phyloP scores from a whole-genome alignment of 257 asterid species.

The Prunella vulgaris region DNA sequence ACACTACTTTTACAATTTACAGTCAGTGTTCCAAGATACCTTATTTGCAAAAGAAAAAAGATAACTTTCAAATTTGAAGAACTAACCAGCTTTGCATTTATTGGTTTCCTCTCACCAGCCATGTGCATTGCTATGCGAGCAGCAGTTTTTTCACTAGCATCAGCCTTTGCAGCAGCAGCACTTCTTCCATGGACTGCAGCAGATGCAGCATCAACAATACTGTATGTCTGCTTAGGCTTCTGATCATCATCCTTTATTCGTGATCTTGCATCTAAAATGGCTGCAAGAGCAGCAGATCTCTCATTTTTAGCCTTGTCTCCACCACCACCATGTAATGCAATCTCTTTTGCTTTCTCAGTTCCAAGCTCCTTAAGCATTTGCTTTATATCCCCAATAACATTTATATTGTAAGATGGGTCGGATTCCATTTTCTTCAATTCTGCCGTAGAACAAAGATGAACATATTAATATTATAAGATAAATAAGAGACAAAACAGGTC shows the following conservation, averaged over 20 bases:
- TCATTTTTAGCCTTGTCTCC: slow-evolving; percentile 83
- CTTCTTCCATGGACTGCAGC: slow-evolving; percentile 99
- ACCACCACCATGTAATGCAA: slow-evolving; percentile 97
- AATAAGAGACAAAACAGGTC: neutral
- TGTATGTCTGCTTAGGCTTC: slow-evolving; percentile 59
- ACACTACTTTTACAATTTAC: neutral
- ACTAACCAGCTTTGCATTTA: slow-evolving; percentile 91
- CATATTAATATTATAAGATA: slow-evolving; percentile 1
- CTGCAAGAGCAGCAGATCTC: slow-evolving; percentile 84
- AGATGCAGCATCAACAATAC: slow-evolving; percentile 98
- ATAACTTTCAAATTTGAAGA: slow-evolving; percentile 3
- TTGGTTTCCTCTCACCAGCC: slow-evolving; percentile 94
- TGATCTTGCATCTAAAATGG: slow-evolving; percentile 86
- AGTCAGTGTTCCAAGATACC: neutral
- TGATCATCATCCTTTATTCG: slow-evolving; percentile 72
- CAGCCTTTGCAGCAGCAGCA: slow-evolving; percentile 90
- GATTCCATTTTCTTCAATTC: slow-evolving; percentile 72
- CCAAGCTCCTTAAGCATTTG: slow-evolving; percentile 95
- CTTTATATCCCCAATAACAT: slow-evolving; percentile 76
- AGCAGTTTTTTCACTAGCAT: slow-evolving; percentile 80
- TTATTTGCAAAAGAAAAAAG: slow-evolving; percentile 2
- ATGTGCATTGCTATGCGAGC: slow-evolving; percentile 96
- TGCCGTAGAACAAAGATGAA: slow-evolving; percentile 29
- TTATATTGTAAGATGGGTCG: slow-evolving; percentile 84
- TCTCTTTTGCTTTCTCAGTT: slow-evolving; percentile 87